Base-by-base conservation (phyloP, 495 filamentous ascomycete genomes). In the Tuber melanosporum region DNA sequence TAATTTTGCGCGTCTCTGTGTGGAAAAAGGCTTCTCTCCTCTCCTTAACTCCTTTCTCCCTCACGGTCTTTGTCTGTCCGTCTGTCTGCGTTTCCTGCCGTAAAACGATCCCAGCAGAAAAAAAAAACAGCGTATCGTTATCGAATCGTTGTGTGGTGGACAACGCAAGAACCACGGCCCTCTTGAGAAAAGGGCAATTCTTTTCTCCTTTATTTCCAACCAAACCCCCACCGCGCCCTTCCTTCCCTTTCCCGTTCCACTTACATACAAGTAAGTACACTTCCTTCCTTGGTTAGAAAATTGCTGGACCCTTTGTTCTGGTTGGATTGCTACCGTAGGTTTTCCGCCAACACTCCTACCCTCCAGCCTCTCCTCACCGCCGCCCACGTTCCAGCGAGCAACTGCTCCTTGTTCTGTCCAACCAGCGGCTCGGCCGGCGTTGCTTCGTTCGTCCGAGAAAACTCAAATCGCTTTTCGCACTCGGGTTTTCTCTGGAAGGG, bases 121-220 rank as follows among this genome's bases (percentile, higher is more conserved):
- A 36, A 62, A 62, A 15, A 26, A 26, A 26, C n/a, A 62, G 52
- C 49, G 22, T 57, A 62, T 62, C 52, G 52, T 26, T 62, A 62
- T 62, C 52, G 52, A 32, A 62, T 62, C 52, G n/a, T 62, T 62
- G 52, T 62, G 52, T 62, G 52, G 52, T 62, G 52, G 52, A 62
- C 52, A 62, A 62, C 52, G 52, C 52, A 62, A 62, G 52, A 26
- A 62, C 52, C 52, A 49, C 52, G 19, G 9, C 52, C 52, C 20
- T n/a, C 52, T 19, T 32, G 32, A 62, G 22, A 62, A 62, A 62
- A 26, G 52, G 52, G 52, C 12, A 62, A 62, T 62, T 62, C n/a
- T 62, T 62, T 62, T 32, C 12, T n/a, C 47, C 47, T 62, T 62
- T 62, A 62, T 26, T 62, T 62, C 52, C 52, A n/a, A 12, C 52